Percentiles rank a stretch among this genome's conserved stretches.
phyloP scores from a whole-genome alignment of 495 filamentous ascomycete species.

The Xylaria scruposa region DNA sequence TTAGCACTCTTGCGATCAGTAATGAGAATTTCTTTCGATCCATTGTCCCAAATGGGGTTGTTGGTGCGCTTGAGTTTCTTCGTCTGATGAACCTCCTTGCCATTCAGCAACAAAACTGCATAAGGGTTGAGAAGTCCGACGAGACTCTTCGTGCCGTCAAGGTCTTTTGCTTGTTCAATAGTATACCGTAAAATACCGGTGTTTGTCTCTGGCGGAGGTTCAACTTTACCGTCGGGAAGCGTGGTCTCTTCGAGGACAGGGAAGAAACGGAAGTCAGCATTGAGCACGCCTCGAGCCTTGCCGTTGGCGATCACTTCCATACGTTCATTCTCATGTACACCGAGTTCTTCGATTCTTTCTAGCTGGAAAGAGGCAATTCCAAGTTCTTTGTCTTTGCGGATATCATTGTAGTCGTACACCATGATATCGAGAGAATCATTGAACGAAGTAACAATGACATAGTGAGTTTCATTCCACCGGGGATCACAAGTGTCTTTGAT shows the following conservation, averaged over 20 bases:
- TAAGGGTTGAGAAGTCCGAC: slow-evolving; percentile 92
- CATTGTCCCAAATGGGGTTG: slow-evolving; percentile 91
- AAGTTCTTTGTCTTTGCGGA: slow-evolving; percentile 94
- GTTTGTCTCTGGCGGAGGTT: slow-evolving; percentile 84
- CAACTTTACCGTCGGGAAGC: slow-evolving; percentile 75
- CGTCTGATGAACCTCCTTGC: slow-evolving; percentile 82
- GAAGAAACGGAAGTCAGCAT: slow-evolving; percentile 91
- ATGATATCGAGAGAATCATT: slow-evolving; percentile 83
- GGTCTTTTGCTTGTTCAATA: slow-evolving; percentile 92
- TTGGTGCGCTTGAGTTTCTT: slow-evolving; percentile 95
- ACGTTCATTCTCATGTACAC: slow-evolving; percentile 80
- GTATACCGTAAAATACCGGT: slow-evolving; percentile 93
- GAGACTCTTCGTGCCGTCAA: slow-evolving; percentile 88
- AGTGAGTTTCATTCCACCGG: slow-evolving; percentile 94
- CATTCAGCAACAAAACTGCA: slow-evolving; percentile 83
- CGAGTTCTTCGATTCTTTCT: slow-evolving; percentile 76
- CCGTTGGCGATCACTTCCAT: slow-evolving; percentile 86
- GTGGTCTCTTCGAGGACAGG: slow-evolving; percentile 79
- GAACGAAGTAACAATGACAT: slow-evolving; percentile 89
- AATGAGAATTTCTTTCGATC: slow-evolving; percentile 89
- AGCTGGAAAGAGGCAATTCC: slow-evolving; percentile 83
- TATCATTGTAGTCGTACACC: slow-evolving; percentile 92
- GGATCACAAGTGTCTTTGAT: slow-evolving; percentile 85
- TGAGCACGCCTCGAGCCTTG: slow-evolving; percentile 78
- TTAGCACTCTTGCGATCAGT: slow-evolving; percentile 89